These are phyloP conservation scores for Saccharomyces jurei DNA, from an alignment of 805 yeast genomes.

Conservation along the genomic window DNA sequence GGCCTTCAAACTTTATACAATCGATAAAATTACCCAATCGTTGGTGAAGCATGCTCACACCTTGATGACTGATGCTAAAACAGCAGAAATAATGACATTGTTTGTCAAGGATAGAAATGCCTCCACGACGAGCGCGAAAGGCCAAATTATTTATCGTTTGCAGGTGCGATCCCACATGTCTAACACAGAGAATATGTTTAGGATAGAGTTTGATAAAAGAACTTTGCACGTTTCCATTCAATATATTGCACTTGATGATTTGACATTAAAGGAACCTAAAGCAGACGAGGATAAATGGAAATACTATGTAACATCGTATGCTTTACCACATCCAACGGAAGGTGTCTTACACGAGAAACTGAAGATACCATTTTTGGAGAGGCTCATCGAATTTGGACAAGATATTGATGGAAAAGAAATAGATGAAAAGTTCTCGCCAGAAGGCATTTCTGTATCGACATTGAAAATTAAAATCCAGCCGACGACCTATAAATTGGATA, in stretches of 20 bases:
- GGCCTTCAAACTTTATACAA: slow-evolving; percentile 86
- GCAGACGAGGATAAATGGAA: slow-evolving; percentile 80
- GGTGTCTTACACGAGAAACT: slow-evolving; percentile 77
- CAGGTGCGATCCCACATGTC: slow-evolving; percentile 74
- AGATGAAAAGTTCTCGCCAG: slow-evolving; percentile 26
- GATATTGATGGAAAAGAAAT: slow-evolving; percentile 38
- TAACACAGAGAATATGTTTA: slow-evolving; percentile 88
- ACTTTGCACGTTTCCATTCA: slow-evolving; percentile 56
- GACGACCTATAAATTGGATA: slow-evolving; percentile 70
- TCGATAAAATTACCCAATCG: slow-evolving; percentile 84
- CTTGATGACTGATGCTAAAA: slow-evolving; percentile 67
- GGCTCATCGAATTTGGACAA: slow-evolving; percentile 46
- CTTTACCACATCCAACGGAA: slow-evolving; percentile 95
- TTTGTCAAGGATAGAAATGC: slow-evolving; percentile 74
- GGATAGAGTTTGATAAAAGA: slow-evolving; percentile 60
- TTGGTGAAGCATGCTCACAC: slow-evolving; percentile 80
- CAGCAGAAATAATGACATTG: slow-evolving; percentile 70
- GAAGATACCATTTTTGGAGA: slow-evolving; percentile 69
- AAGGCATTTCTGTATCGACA: slow-evolving; percentile 60
- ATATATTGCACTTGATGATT: slow-evolving; percentile 79
- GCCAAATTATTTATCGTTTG: slow-evolving; percentile 86
- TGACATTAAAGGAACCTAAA: slow-evolving; percentile 66
- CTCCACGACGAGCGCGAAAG: slow-evolving; percentile 62
- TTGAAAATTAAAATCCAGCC: slow-evolving; percentile 72
- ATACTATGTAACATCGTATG: slow-evolving; percentile 85